Base-by-base conservation (phyloP, 176 grass and related monocot genomes). In the Raddia guianensis region DNA sequence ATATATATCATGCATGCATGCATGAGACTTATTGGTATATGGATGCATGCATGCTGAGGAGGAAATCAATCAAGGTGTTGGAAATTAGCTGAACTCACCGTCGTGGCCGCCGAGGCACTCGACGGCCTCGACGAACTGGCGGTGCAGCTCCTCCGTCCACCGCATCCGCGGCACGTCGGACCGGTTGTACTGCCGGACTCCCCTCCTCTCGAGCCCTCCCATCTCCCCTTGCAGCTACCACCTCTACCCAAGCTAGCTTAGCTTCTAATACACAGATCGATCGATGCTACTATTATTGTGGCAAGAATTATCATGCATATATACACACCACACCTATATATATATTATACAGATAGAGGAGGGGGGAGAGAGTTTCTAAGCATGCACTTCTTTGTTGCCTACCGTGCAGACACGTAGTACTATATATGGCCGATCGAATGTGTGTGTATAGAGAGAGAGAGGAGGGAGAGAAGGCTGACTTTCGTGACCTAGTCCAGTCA, bases 131-230 rank as follows among this genome's bases (percentile, higher is more conserved):
- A 93, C 44, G 18, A 99, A 99, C 79, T 82, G 79, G 65, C 82
- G 82, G 76, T 99, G 96, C 8, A 99, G 89, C 77, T 95, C 96
- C 80, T 95, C 92, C 13, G 96, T 95, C 96, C 96, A 99, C 57
- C 86, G 85, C 79, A 95, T 90, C 75, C 96, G 90, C 5, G 90
- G 93, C 45, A 75, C 68, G 14, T 93, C 90, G 3, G 96, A 95
- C 9, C 96, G 75, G 89, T 86, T 93, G 90, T 99, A 99, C 68
- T 90, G 93, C 86, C 96, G 86, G 46, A 93, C 76, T 49, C 88
- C 88, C 78, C 83, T 91, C 81, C 85, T 94, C 56, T 94, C 87
- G 15, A 84, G 84, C 16, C 92, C 86, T 77, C 82, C 81, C 82
- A 93, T 91, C 43, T 18, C 45, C 47, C 45, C 47, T 70, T 91